Evolutionary conservation across 2,329 filamentous ascomycete species (phyloP).

Genomic region (Coniosporium tulheliwenetii): DNA sequence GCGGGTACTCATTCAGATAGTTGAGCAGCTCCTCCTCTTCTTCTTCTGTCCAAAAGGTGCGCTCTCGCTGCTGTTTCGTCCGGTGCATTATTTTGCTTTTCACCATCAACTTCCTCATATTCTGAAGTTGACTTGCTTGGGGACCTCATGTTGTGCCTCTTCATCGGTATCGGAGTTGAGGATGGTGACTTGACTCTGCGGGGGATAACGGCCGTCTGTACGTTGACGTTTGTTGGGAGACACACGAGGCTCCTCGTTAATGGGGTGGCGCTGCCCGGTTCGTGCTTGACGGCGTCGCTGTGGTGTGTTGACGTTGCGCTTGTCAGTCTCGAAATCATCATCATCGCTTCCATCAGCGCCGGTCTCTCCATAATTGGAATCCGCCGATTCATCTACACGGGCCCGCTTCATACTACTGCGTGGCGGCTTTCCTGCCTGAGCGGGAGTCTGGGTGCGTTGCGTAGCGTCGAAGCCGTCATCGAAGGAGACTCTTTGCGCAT

Average conservation of each 20-base stretch:
- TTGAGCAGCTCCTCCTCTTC: slow-evolving; percentile 23
- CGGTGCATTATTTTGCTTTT: too few species aligned
- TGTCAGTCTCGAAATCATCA: slow-evolving; percentile 27
- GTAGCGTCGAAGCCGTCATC: slow-evolving; percentile 18
- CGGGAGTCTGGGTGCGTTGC: slow-evolving; percentile 8
- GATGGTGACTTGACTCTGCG: too few species aligned
- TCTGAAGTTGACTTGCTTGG: too few species aligned
- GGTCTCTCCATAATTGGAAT: too few species aligned
- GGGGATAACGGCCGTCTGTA: too few species aligned
- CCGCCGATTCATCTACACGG: slow-evolving; percentile 11
- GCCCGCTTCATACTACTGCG: slow-evolving; percentile 7
- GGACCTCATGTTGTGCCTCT: too few species aligned
- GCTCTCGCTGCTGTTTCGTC: too few species aligned
- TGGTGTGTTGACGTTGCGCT: not conserved
- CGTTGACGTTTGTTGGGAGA: too few species aligned
- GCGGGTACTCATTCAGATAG: slow-evolving; percentile 26
- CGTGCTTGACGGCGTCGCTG: not conserved
- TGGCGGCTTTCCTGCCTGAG: slow-evolving; percentile 11
- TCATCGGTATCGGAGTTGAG: too few species aligned
- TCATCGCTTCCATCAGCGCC: slow-evolving; percentile 18
- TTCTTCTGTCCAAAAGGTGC: slow-evolving; percentile 5
- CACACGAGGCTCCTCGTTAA: too few species aligned
- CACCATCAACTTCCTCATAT: too few species aligned
- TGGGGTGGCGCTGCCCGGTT: too few species aligned
- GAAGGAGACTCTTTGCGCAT: slow-evolving; percentile 21